Evolutionary conservation across 2,329 filamentous ascomycete genomes (phyloP), one percentile per base, ranked within the genome.

Genomic region (Ophiocordyceps camponoti-saundersi): DNA sequence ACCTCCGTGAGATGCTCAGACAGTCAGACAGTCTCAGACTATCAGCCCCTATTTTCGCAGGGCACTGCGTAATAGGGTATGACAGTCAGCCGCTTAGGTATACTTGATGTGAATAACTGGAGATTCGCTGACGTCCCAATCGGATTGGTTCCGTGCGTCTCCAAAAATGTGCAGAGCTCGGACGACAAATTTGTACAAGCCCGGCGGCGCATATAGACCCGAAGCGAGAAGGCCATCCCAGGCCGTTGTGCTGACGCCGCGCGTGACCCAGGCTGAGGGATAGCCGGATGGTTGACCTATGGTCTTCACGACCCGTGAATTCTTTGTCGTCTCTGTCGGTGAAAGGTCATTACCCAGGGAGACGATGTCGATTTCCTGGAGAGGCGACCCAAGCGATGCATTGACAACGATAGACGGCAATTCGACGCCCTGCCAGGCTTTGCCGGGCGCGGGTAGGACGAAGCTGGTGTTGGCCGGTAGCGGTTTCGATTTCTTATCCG

Each of bases 121-220:
- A 12, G 69, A 64, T 53, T 68, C 62, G 21, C 56, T 55, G 1
- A 59, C 53, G 23, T 76, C 72, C 58, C 71, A 77, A 44, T 77
- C 69, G 4, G 56, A 58, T 2, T 60, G 49, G 47, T 67, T 61
- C 15, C 59, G 56, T 32, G 59, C 57, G 48, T 77, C 63, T 6
- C 73, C 73, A 53, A 71, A 73, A 49, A 77, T 65, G 49, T 65
- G 66, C 51, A 77, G 56, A 2, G 72, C 68, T 48, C 65, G 65
- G 29, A 75, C 60, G 1, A 61, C 61, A 45, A 77, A 60, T 56
- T 67, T 69, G 58, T 78, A 77, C 26, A 55, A 53, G 12, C 73
- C 74, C 0, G 64, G 60, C 0, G 71, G 66, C 2, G 65, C 72
- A 49, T 69, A 73, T 1, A 53, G 61, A 15, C 71, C 72, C 11